A percentile compares a stretch with the other conserved stretches of the same genome.
Evolutionary conservation across 768 basidiomycete species (phyloP).

Genomic region (Scleroderma citrinum): DNA sequence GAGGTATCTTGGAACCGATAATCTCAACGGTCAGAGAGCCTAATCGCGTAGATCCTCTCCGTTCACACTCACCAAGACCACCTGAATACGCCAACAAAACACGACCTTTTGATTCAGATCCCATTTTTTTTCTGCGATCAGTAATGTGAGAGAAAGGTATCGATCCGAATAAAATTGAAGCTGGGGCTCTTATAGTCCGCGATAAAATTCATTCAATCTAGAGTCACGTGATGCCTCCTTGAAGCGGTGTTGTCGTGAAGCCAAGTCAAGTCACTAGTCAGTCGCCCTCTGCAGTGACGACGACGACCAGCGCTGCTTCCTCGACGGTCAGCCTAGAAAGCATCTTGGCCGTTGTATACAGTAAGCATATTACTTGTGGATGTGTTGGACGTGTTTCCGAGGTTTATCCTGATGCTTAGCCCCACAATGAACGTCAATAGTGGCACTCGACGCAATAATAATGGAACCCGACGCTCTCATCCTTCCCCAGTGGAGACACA

Average conservation of each 20-base stretch:
- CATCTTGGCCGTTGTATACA: not conserved
- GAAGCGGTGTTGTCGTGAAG: no score
- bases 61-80: conserved; percentile 71
- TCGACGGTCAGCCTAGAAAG: not conserved
- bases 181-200: not conserved
- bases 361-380: not conserved
- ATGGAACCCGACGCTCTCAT: conserved; percentile 18
- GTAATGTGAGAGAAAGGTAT: not conserved
- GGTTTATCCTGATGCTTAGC: not conserved
- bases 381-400: not conserved
- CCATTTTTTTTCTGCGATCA: not conserved
- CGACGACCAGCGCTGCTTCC: not conserved
- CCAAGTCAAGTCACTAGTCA: no score
- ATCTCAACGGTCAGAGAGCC: not conserved
- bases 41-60: not conserved
- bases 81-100: conserved; percentile 98
- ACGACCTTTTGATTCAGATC: conserved; percentile 53
- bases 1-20: conserved; percentile 73
- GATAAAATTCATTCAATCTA: no score
- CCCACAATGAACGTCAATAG: not conserved
- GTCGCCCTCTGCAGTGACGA: not conserved
- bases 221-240: not conserved
- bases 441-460: conserved; percentile 10
- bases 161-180: not conserved
- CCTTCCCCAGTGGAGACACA: not conserved